Percentiles rank a stretch among this genome's conserved stretches.
These are phyloP conservation scores for Aspergillus felis DNA, from an alignment of 2,329 filamentous ascomycete genomes.

Conservation along the genomic window DNA sequence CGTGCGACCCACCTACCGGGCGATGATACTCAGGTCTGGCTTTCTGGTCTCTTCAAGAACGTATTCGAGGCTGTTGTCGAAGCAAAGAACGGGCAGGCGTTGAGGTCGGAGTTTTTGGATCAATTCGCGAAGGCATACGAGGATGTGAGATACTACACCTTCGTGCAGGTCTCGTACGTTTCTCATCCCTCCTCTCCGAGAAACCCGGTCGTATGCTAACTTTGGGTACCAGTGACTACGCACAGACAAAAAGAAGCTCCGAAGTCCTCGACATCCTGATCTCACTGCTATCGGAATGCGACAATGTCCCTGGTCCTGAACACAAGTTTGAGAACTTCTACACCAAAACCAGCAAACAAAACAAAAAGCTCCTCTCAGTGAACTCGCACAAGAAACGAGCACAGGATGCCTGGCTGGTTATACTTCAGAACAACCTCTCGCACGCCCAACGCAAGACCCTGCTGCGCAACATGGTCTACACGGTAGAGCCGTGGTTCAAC, in stretches of 20 bases:
- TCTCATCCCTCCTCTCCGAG: not conserved
- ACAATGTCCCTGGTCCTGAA: constrained; percentile 58
- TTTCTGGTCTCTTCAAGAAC: constrained; percentile 60
- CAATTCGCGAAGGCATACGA: constrained; percentile 77
- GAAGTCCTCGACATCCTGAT: constrained; percentile 35
- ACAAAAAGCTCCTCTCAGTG: constrained; percentile 64
- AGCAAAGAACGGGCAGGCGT: constrained; percentile 53
- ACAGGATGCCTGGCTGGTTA: constrained; percentile 79
- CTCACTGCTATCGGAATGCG: constrained; percentile 48
- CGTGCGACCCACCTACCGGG: constrained; percentile 63
- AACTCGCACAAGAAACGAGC: constrained; percentile 72
- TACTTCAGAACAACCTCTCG: constrained; percentile 63
- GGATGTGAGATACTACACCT: constrained; percentile 80
- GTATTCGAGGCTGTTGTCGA: constrained; percentile 62
- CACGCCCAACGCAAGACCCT: constrained; percentile 75
- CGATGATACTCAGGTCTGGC: constrained; percentile 65
- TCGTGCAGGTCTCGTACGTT: constrained; percentile 67
- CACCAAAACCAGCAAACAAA: constrained; percentile 56
- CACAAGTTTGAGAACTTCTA: constrained; percentile 37
- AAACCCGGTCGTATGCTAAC: not conserved
- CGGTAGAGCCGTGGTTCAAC: constrained; percentile 83
- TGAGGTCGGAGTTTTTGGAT: constrained; percentile 69
- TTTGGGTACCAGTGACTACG: constrained; percentile 31
- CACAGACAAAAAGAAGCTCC: constrained; percentile 22
- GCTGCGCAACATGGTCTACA: constrained; percentile 68